phyloP scores from a whole-genome alignment of 2,329 filamentous ascomycete species.

The Sclerotinia spermophila region DNA sequence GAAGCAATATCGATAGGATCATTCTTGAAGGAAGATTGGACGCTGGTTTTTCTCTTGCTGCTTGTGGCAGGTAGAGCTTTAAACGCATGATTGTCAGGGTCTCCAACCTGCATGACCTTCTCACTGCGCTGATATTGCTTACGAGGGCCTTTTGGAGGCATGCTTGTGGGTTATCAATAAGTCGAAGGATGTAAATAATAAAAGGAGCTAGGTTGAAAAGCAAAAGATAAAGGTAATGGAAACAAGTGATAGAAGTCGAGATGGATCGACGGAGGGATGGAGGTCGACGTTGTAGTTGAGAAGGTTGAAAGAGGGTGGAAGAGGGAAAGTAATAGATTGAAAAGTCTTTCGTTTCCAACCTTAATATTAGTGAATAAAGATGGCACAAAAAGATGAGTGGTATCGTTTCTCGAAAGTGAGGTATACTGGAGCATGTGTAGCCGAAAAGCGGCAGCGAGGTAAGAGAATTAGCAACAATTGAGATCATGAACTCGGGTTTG shows the following conservation, averaged over 20 bases:
- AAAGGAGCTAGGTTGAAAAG: background rate
- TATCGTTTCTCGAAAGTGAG: background rate
- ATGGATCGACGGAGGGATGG: background rate
- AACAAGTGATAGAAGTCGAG: background rate
- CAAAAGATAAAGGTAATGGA: background rate
- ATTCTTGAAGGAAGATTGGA: background rate
- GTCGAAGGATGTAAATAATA: background rate
- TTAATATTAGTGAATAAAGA: conserved; percentile 8
- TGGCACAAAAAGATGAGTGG: background rate
- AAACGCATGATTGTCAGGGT: background rate
- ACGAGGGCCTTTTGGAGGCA: background rate
- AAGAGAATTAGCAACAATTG: background rate
- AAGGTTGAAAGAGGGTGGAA: background rate
- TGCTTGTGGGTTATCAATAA: background rate
- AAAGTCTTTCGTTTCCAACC: background rate
- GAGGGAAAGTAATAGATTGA: background rate
- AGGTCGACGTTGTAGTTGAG: background rate
- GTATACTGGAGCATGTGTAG: background rate
- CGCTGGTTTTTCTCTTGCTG: background rate
- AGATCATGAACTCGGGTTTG: background rate
- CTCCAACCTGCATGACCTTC: background rate
- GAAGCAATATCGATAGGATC: background rate
- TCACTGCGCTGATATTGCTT: background rate
- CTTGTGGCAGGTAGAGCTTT: background rate
- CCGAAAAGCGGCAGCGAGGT: background rate